phyloP scores from a whole-genome alignment of 106 monocot species.

The Xerophyta viscosa region DNA sequence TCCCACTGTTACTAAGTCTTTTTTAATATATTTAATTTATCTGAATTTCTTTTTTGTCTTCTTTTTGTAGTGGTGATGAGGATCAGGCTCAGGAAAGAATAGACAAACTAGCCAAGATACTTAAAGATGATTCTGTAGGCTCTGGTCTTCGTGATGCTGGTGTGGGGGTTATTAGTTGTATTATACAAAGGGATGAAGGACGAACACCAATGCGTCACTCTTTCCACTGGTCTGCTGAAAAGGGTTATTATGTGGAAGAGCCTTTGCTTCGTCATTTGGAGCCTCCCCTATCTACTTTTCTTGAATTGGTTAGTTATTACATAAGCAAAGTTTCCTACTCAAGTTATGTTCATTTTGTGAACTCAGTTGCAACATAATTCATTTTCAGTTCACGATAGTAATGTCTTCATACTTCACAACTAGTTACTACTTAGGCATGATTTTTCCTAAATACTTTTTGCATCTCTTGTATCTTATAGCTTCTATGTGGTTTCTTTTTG shows the following conservation, averaged over 20 bases:
- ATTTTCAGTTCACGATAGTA: too few species aligned
- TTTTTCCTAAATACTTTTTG: too few species aligned
- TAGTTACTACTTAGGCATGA: too few species aligned
- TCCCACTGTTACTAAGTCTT: too few species aligned
- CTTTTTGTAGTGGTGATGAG: constrained; percentile 82
- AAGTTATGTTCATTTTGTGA: too few species aligned
- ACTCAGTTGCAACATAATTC: too few species aligned
- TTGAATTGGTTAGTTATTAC: constrained; percentile 91
- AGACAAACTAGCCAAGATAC: constrained; percentile 79
- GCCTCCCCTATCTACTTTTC: constrained; percentile 95
- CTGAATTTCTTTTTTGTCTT: background rate
- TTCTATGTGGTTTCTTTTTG: background rate
- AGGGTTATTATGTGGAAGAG: constrained; percentile 71
- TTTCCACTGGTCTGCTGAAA: constrained; percentile 80
- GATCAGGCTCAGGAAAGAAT: constrained; percentile 98
- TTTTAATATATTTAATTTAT: background rate
- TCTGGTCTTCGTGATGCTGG: constrained; percentile 61
- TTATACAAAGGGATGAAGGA: constrained; percentile 98
- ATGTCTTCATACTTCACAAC: too few species aligned
- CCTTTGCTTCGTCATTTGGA: constrained; percentile 96
- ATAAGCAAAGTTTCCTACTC: too few species aligned
- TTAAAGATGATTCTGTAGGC: constrained; percentile 62
- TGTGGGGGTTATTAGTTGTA: constrained; percentile 70
- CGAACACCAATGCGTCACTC: constrained; percentile 95
- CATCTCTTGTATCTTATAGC: background rate